These are phyloP conservation scores for Neurospora intermedia DNA, from an alignment of 495 filamentous ascomycete genomes.

Conservation along the genomic window DNA sequence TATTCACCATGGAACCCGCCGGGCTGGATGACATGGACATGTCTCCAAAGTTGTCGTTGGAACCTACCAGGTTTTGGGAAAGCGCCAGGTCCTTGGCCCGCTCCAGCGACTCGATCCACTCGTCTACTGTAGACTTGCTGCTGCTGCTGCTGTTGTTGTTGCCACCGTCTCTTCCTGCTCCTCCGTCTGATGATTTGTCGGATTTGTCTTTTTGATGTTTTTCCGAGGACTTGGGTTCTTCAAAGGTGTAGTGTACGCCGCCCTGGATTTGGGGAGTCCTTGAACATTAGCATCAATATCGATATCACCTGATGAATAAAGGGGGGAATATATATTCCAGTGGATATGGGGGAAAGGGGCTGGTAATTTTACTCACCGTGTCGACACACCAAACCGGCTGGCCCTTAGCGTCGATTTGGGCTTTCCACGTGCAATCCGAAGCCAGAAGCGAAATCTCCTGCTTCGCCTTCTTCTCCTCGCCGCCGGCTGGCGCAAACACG, in stretches of 20 bases:
- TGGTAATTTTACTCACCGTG: constrained; percentile 54
- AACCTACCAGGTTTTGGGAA: constrained; percentile 52
- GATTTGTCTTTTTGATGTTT: neutral
- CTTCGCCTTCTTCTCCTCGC: constrained; percentile 93
- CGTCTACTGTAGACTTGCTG: constrained; percentile 50
- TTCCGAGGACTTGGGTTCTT: constrained; percentile 38
- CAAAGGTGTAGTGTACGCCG: constrained; percentile 87
- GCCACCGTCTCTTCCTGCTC: neutral
- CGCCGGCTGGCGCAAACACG: constrained; percentile 82
- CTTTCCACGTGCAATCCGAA: constrained; percentile 64
- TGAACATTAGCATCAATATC: constrained; percentile 6
- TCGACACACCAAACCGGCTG: constrained; percentile 84
- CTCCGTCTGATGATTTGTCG: neutral
- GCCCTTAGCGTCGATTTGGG: constrained; percentile 70
- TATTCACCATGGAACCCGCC: constrained; percentile 53
- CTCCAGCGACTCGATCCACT: constrained; percentile 82
- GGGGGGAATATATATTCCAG: neutral
- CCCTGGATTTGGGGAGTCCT: constrained; percentile 38
- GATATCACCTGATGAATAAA: neutral
- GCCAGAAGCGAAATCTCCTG: constrained; percentile 72
- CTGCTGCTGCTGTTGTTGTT: constrained; percentile 24
- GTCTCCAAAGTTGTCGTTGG: constrained; percentile 62
- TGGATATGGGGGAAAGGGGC: neutral
- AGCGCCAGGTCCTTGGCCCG: constrained; percentile 70
- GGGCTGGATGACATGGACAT: constrained; percentile 64